Evolutionary conservation across 2,329 filamentous ascomycete species (phyloP), one percentile per base, ranked within the genome.

Genomic region (Botryotinia convoluta): DNA sequence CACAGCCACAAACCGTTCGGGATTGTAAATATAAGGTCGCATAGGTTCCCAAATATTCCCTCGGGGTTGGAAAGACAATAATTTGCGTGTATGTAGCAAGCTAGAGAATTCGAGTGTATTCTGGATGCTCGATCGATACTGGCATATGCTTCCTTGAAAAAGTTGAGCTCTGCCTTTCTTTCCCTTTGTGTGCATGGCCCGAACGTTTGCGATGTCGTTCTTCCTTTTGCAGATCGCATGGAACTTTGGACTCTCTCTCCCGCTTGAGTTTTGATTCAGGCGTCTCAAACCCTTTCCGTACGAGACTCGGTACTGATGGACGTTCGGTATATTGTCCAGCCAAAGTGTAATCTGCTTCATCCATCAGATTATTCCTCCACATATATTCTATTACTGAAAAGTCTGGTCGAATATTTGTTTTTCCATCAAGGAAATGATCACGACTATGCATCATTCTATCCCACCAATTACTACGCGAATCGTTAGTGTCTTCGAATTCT

Each of bases 361-460:
- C 63, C 32, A 87, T 80, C 35, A 83, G 54, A 0, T 75, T 62
- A 2, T 79, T 64, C 0, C 75, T 26, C 26, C 76, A 45, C 69
- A 86, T 59, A 76, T 87, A 83, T 10, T 83, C 74, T 26, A 86
- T 75, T 37, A 87, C 77, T 44, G 74, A 76, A 64, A 82, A 84
- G 72, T 87, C 86, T 4, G 81, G 83, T 2, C 83, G 29, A 0
- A 74, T 42, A 0, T 63, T 72, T 0, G 69, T 76, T 12, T 72
- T 76, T 9, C 76, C 72, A 0, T 74, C 80, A 81, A 4, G 79
- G 59, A 20, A 78, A 71, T 90, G 88, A 0, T 73, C 72, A 0
- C 80, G 82, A 68, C 89, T 86, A 75, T 90, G 88, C 4, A 78
- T 44, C 85, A 89, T 86, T 3, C 87, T 83, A 1, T 75, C 29